Conservation (phyloP, 768 basidiomycete genomes). For the Phaffia australis region DNA sequence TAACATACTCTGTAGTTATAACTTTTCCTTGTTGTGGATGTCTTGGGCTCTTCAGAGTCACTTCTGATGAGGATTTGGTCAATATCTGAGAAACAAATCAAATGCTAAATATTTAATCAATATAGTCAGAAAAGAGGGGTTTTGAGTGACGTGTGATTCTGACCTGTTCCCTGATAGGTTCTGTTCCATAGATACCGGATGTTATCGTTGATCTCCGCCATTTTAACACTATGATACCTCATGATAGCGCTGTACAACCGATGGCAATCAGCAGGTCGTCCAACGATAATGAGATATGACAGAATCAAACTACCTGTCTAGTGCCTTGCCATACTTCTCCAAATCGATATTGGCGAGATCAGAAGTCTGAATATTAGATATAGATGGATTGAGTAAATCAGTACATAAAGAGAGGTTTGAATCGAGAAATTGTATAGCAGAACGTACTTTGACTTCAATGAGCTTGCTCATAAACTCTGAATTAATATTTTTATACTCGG, state of each 20-base stretch:
- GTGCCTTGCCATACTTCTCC: conserved; percentile 93
- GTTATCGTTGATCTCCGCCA: conserved; percentile 98
- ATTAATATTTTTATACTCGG: conserved; percentile 76
- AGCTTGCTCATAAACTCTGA: conserved; percentile 81
- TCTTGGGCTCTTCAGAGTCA: conserved; percentile 74
- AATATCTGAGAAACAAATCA: conserved; percentile 55
- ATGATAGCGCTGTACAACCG: conserved; percentile 69
- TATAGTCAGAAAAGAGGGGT: neutral
- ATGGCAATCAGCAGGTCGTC: neutral
- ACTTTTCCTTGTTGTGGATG: conserved; percentile 57
- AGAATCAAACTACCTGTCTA: conserved; percentile 65
- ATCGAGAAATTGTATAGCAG: neutral
- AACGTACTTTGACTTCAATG: conserved; percentile 77
- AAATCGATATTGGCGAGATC: conserved; percentile 96
- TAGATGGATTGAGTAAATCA: neutral
- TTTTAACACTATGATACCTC: conserved; percentile 90
- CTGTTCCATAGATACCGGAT: conserved; percentile 97
- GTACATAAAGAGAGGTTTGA: neutral
- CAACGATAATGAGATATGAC: neutral
- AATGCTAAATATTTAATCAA: neutral
- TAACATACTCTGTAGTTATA: conserved; percentile 85
- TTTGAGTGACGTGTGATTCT: conserved; percentile 30
- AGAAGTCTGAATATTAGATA: conserved; percentile 54
- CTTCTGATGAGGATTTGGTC: conserved; percentile 93
- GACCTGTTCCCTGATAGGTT: conserved; percentile 96